These are phyloP conservation scores for Kluyveromyces aestuarii DNA, from an alignment of 805 yeast species.

Conservation along the genomic window DNA sequence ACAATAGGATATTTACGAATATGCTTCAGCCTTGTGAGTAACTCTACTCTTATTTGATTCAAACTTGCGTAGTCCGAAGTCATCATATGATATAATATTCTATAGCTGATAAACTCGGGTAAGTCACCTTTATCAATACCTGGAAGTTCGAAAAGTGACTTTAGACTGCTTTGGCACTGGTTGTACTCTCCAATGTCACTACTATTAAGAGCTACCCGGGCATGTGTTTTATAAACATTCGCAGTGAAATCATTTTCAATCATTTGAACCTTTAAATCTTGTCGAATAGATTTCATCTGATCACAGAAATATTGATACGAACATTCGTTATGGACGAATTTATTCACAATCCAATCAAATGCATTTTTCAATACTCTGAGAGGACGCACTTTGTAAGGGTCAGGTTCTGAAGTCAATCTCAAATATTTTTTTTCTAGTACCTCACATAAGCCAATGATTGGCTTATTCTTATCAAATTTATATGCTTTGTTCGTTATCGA, in stretches of 20 bases:
- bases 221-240: conserved; percentile 75
- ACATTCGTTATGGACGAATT: conserved; percentile 40
- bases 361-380: conserved; percentile 49
- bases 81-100: conserved; percentile 64
- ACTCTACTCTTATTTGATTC: conserved; percentile 18
- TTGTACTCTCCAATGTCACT: conserved; percentile 89
- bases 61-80: conserved; percentile 46
- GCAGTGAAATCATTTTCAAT: conserved; percentile 71
- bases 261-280: conserved; percentile 88
- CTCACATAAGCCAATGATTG: conserved; percentile 55
- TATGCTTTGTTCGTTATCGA: conserved; percentile 25
- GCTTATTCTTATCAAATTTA: conserved; percentile 26
- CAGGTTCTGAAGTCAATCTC: conserved; percentile 85
- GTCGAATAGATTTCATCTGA: conserved; percentile 87
- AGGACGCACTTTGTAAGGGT: conserved; percentile 78
- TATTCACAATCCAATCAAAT: conserved; percentile 41
- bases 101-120: conserved; percentile 63
- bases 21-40: conserved; percentile 1
- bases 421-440: conserved; percentile 69
- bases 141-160: conserved; percentile 44
- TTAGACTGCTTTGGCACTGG: conserved; percentile 83
- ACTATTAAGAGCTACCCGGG: conserved; percentile 74
- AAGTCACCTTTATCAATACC: conserved; percentile 30
- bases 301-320: conserved; percentile 73
- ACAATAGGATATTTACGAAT: conserved; percentile 15